Conservation (phyloP, 225 moss, liverwort and hornwort genomes). For the Neckera pumila region DNA sequence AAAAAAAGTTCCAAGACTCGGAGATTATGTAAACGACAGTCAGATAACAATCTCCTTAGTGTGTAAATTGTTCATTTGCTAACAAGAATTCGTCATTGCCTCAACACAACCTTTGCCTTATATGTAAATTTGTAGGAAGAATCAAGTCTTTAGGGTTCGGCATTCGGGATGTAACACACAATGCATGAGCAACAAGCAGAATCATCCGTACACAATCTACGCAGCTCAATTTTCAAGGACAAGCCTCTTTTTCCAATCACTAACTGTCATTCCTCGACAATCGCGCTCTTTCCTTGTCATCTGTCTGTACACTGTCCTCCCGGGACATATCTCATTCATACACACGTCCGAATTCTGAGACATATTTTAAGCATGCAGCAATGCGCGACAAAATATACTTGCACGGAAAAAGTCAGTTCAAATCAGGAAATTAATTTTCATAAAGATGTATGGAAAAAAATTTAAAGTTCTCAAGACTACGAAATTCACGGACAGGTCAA, state of each 20-base stretch:
- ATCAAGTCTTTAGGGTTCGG: neutral
- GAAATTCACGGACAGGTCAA: neutral
- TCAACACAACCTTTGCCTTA: neutral
- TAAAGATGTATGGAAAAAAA: neutral
- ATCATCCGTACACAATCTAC: neutral
- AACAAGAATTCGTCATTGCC: neutral
- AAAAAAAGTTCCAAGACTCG: neutral
- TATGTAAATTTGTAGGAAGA: neutral
- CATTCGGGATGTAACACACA: too few species aligned
- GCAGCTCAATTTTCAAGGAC: neutral
- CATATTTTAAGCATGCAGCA: too few species aligned
- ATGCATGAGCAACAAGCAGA: neutral
- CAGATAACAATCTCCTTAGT: neutral
- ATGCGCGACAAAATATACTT: neutral
- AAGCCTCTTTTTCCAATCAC: fast-evolving
- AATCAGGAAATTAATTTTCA: too few species aligned
- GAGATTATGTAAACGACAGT: fast-evolving
- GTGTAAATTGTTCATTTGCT: too few species aligned
- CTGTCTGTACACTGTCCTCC: too few species aligned
- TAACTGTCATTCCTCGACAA: fast-evolving
- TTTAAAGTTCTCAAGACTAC: neutral
- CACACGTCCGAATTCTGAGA: neutral
- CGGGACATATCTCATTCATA: too few species aligned
- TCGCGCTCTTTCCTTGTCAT: fast-evolving
- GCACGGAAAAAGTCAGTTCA: too few species aligned